Conservation (phyloP, 2,329 filamentous ascomycete species). For the Whalleya microplaca region DNA sequence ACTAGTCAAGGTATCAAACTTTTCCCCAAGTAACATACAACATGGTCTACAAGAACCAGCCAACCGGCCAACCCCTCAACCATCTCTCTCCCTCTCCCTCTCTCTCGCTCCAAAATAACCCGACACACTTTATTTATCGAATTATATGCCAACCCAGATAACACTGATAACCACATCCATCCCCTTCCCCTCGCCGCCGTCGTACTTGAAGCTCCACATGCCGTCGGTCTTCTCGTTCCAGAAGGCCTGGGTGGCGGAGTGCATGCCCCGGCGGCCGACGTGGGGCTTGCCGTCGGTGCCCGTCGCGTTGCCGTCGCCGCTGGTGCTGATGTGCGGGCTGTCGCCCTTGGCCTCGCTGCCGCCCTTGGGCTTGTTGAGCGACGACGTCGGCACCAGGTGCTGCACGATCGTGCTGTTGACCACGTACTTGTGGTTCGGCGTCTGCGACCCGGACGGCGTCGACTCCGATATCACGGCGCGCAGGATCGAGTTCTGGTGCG, state of each 20-base stretch:
- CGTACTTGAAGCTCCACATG: conserved; percentile 89
- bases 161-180: conserved; percentile 73
- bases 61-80: too few relatives aligned
- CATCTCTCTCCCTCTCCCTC: too few relatives aligned
- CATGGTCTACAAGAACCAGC: conserved; percentile 7
- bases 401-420: conserved; percentile 99
- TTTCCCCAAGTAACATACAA: conserved; percentile 11
- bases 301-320: conserved; percentile 56
- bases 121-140: too few relatives aligned
- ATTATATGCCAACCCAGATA: conserved; percentile 80
- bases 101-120: not conserved
- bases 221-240: conserved; percentile 92
- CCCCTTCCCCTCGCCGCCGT: conserved; percentile 66
- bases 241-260: conserved; percentile 82
- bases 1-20: conserved; percentile 6
- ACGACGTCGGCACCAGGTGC: conserved; percentile 74
- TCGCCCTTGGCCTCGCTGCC: conserved; percentile 52
- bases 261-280: conserved; percentile 87
- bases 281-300: conserved; percentile 69
- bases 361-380: conserved; percentile 62
- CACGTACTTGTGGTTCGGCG: conserved; percentile 84
- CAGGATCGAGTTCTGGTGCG: conserved; percentile 71
- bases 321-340: conserved; percentile 59
- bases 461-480: conserved; percentile 78
- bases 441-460: conserved; percentile 57